A percentile compares a stretch with the other conserved stretches of the same genome.
phyloP scores from a whole-genome alignment of 345 rosid species.

The Brassica rapa region DNA sequence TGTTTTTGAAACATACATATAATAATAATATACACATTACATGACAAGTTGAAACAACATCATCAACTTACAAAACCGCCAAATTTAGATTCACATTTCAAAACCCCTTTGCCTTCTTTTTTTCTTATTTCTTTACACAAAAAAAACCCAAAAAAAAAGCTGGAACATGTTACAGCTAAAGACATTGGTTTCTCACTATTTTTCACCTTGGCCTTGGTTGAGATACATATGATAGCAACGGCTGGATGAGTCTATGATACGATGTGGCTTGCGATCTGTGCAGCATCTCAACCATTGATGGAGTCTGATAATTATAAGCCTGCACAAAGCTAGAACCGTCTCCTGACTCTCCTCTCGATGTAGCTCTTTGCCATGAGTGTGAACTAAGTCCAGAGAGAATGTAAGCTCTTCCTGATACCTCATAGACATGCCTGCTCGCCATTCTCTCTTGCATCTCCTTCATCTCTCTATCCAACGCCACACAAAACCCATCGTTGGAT shows the following conservation, averaged over 20 bases:
- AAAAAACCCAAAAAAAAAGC: neutral
- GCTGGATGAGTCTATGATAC: constrained; percentile 67
- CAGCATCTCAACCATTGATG: constrained; percentile 94
- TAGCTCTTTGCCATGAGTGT: constrained; percentile 99
- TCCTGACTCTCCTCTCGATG: constrained; percentile 91
- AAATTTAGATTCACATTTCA: constrained; percentile 24
- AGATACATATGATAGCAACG: constrained; percentile 56
- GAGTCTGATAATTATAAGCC: constrained; percentile 70
- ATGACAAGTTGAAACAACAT: constrained; percentile 12
- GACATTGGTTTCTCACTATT: neutral
- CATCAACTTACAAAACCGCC: constrained; percentile 23
- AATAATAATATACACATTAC: constrained; percentile 22
- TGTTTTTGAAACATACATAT: neutral
- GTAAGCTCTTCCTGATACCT: constrained; percentile 91
- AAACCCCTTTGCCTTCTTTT: constrained; percentile 6
- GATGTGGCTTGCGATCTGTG: constrained; percentile 75
- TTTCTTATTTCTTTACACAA: constrained; percentile 31
- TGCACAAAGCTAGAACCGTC: constrained; percentile 82
- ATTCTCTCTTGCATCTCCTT: constrained; percentile 97
- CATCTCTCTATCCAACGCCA: constrained; percentile 83
- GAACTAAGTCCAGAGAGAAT: constrained; percentile 97
- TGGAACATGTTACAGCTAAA: constrained; percentile 17
- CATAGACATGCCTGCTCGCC: constrained; percentile 90
- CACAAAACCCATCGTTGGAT: constrained; percentile 68
- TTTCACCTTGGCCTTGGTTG: constrained; percentile 80